phyloP scores from a whole-genome alignment of 2,329 filamentous ascomycete genomes.

The Colletotrichum horii region DNA sequence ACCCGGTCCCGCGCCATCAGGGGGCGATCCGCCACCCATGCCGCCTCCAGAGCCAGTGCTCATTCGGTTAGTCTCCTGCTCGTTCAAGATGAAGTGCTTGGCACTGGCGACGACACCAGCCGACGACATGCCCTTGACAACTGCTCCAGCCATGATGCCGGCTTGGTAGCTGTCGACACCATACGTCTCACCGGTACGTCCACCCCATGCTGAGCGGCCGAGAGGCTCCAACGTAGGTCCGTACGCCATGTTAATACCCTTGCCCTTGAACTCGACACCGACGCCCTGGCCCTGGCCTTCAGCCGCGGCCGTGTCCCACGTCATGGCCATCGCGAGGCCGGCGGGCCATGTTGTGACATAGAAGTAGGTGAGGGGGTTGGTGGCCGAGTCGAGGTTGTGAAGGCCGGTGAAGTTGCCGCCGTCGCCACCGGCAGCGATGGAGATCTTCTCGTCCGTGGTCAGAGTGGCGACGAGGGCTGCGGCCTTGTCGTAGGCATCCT shows the following conservation, averaged over 20 bases:
- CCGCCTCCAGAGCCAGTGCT: constrained; percentile 47
- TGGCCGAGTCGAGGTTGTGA: constrained; percentile 21
- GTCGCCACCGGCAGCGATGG: constrained; percentile 43
- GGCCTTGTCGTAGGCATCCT: constrained; percentile 63
- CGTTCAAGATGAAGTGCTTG: constrained; percentile 63
- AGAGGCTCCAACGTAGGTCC: constrained; percentile 30
- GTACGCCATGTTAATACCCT: constrained; percentile 28
- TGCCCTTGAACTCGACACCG: constrained; percentile 27
- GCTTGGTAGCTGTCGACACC: constrained; percentile 27
- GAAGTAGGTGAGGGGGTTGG: constrained; percentile 26
- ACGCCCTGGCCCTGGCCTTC: constrained; percentile 67
- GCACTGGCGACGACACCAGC: constrained; percentile 40
- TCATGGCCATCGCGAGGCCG: constrained; percentile 73
- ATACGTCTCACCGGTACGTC: constrained; percentile 27
- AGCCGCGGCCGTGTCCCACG: constrained; percentile 72
- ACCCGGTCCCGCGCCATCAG: neutral
- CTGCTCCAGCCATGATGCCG: neutral
- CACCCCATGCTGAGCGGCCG: constrained; percentile 28
- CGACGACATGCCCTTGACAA: neutral
- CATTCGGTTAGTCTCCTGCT: constrained; percentile 59
- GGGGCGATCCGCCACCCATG: constrained; percentile 41
- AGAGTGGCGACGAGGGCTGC: constrained; percentile 62
- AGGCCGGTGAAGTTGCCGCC: constrained; percentile 23
- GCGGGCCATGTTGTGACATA: constrained; percentile 52
- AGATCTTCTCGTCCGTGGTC: constrained; percentile 70